These are phyloP conservation scores for Vararia minispora DNA, from an alignment of 768 basidiomycete genomes.

Conservation along the genomic window DNA sequence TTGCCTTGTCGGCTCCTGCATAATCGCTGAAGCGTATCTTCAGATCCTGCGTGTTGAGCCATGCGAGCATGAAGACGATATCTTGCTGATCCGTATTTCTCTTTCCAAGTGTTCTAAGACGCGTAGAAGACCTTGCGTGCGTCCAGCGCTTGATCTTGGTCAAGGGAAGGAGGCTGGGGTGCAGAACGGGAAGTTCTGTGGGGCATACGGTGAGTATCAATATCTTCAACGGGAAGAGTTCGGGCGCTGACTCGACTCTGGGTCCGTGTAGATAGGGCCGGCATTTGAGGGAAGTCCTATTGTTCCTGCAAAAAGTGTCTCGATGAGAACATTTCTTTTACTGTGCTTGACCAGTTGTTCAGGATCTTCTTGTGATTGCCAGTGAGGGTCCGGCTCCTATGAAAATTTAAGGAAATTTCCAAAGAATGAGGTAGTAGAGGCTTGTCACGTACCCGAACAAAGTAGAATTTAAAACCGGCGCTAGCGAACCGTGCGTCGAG, in stretches of 20 bases:
- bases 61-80: constrained; percentile 2
- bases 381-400: not conserved
- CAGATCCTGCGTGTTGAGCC: not conserved
- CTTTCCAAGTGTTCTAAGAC: constrained; percentile 1
- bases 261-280: constrained; percentile 2
- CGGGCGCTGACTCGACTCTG: not conserved
- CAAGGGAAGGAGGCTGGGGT: constrained; percentile 4
- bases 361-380: not conserved
- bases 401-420: not conserved
- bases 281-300: constrained; percentile 4
- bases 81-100: constrained; percentile 1
- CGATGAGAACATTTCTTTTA: constrained; percentile 6
- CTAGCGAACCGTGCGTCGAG: constrained; percentile 17
- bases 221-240: not conserved
- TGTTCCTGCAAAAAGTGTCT: constrained; percentile 3
- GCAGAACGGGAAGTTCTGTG: constrained; percentile 2
- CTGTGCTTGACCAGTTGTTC: constrained; percentile 1
- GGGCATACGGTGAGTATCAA: not conserved
- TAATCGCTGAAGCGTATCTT: constrained; percentile 4
- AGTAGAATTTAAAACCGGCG: constrained; percentile 19
- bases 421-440: not conserved
- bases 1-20: not conserved
- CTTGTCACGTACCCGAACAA: constrained; percentile 14
- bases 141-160: constrained; percentile 10
- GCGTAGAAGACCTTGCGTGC: not conserved